Conservation (phyloP, 1,284 basidiomycete species). For the Porphyrellus sp. region DNA sequence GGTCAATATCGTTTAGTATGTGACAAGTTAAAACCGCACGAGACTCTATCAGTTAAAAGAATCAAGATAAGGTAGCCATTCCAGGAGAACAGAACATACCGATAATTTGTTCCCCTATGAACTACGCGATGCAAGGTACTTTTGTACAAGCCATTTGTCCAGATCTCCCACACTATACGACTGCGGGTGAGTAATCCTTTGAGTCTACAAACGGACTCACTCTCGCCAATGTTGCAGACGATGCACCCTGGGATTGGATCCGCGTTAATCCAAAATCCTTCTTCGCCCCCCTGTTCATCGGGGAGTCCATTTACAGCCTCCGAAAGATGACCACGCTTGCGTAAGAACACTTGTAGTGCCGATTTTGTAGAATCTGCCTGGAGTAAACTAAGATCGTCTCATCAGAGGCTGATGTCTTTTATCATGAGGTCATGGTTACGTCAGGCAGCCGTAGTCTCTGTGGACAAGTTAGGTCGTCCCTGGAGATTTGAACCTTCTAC, state of each 20-base stretch:
- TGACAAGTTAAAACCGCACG: slow-evolving; percentile 35
- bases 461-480: slow-evolving; percentile 7
- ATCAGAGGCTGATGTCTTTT: slow-evolving; percentile 5
- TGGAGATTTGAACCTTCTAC: slow-evolving; percentile 12
- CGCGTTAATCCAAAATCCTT: slow-evolving; percentile 74
- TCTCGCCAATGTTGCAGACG: slow-evolving; percentile 83
- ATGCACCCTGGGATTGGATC: slow-evolving; percentile 76
- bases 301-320: slow-evolving; percentile 41
- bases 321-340: slow-evolving; percentile 39
- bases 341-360: slow-evolving; percentile 78
- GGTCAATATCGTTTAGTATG: slow-evolving; percentile 4
- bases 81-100: slow-evolving; percentile 39
- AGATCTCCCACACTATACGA: slow-evolving; percentile 77
- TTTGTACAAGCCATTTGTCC: slow-evolving; percentile 78
- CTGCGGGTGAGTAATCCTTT: slow-evolving; percentile 2
- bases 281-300: slow-evolving; percentile 48
- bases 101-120: slow-evolving; percentile 67
- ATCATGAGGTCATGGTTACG: slow-evolving; percentile 44
- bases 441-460: slow-evolving; percentile 84
- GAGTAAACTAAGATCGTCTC: slow-evolving; percentile 54
- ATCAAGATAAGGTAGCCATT: slow-evolving; percentile 4
- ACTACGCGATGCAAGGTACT: slow-evolving; percentile 78
- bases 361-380: slow-evolving; percentile 74
- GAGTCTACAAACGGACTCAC: slow-evolving; percentile 41
- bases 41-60: slow-evolving; percentile 43